Conservation (phyloP, 441 rosid species). For the Dalechampia spathulata region DNA sequence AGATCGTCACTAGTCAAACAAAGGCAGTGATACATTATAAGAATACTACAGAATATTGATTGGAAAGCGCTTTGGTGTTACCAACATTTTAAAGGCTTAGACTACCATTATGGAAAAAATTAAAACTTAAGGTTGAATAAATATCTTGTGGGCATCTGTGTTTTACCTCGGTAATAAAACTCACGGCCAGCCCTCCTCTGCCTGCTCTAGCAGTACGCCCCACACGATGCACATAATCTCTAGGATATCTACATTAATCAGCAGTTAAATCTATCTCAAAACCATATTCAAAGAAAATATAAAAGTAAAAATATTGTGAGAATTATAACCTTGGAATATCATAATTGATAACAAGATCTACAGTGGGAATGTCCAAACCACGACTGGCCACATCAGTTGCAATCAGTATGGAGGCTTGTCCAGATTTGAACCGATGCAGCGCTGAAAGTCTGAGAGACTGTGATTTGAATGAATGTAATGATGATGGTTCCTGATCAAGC, state of each 20-base stretch:
- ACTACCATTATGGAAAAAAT: not conserved
- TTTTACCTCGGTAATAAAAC: constrained; percentile 72
- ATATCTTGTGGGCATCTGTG: not conserved
- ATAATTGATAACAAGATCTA: constrained; percentile 89
- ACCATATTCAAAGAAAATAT: not conserved
- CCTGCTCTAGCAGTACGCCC: constrained; percentile 99
- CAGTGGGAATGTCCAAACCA: constrained; percentile 95
- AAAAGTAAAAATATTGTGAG: not conserved
- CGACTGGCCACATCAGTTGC: constrained; percentile 97
- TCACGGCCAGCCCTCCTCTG: constrained; percentile 82
- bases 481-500: constrained; percentile 69
- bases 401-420: constrained; percentile 64
- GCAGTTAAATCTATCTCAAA: constrained; percentile 6
- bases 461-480: constrained; percentile 74
- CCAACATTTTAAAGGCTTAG: not conserved
- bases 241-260: constrained; percentile 47
- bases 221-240: constrained; percentile 96
- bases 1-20: not conserved
- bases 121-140: not conserved
- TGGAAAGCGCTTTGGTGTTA: too few relatives aligned
- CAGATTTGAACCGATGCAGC: constrained; percentile 76
- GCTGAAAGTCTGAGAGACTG: constrained; percentile 78
- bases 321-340: constrained; percentile 73
- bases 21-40: too few relatives aligned
- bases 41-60: too few relatives aligned